Base-by-base conservation (phyloP, 768 basidiomycete genomes). In the Lyophyllum decastes region DNA sequence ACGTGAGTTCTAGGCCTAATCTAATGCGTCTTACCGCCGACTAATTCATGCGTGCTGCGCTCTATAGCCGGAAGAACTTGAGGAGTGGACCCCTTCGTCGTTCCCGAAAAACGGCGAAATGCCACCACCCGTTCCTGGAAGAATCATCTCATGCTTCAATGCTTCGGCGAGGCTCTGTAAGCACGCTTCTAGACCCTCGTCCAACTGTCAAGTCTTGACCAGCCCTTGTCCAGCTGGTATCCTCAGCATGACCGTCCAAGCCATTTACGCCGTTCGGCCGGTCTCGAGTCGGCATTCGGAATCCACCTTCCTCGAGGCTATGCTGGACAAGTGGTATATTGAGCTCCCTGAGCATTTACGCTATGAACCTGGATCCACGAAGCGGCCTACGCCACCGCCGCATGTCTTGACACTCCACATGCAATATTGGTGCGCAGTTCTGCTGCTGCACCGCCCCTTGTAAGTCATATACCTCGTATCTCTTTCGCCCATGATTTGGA, bases 371-470 rank as follows among this genome's bases (percentile, higher is more conserved):
- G 79, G 77, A 16, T 72, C 78, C 14, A 67, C 69, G 56, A 82
- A 72, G 68, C 70, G 71, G 19, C 68, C 71, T 16, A 68, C 76
- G 19, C 82, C 82, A 6, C 79, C 80, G 1, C 89, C 90, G 4
- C 86, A 90, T 61, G 72, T 90, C 24, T 72, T 92, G 55, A 88
- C 87, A 40, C 73, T 93, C 49, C 90, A 92, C 66, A 88, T 92
- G 89, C 88, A 90, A 65, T 92, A 92, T 66, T 93, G 91, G 91
- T 90, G 88, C 66, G 83, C 89, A 11, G 84, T 87, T 22, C 68
- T 93, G 30, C 67, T 93, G 26, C 72, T 92, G 49, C 90, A 92
- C 69, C 82, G 90, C 17, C 90, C 90, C 11, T 92, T 92, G 89
- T 91, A 68, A 73, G 88, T 76, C 22, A 56, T 50, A 41, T 48